phyloP scores from a whole-genome alignment of 164 flowering plant genomes.

The Liquidambar formosana region DNA sequence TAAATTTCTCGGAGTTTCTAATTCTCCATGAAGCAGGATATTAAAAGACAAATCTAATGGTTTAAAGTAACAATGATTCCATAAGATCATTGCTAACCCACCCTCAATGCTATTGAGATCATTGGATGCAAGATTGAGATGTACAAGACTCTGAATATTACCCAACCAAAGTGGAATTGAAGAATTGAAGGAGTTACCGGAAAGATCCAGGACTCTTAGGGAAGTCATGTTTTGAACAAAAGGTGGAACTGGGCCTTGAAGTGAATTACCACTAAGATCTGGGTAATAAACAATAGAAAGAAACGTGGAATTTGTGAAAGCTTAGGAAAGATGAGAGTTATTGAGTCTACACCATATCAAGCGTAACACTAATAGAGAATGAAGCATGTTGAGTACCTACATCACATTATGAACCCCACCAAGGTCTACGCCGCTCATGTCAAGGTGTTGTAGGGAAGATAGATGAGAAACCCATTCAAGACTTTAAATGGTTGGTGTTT shows the following conservation, averaged over 20 bases:
- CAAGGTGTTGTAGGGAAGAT: background rate
- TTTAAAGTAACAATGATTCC: too few species aligned
- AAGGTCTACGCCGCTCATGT: background rate
- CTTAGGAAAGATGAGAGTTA: background rate
- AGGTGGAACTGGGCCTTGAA: background rate
- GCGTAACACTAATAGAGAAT: background rate
- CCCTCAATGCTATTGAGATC: background rate
- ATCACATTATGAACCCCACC: background rate
- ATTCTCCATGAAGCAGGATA: too few species aligned
- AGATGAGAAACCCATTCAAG: too few species aligned
- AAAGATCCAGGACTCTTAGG: background rate
- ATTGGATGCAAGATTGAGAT: background rate
- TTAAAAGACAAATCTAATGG: too few species aligned
- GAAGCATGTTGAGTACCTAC: background rate
- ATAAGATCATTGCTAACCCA: too few species aligned
- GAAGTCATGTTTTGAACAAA: constrained; percentile 1
- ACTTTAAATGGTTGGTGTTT: too few species aligned
- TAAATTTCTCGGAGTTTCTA: too few species aligned
- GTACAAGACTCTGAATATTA: background rate
- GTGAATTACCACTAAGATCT: background rate
- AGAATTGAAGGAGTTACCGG: background rate
- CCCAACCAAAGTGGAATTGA: background rate
- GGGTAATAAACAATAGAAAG: background rate
- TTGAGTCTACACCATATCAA: background rate
- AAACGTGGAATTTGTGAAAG: background rate